Evolutionary conservation across 148 eudicot genomes (phyloP), one percentile per base, ranked within the genome.

Genomic region (Agrostemma githago): DNA sequence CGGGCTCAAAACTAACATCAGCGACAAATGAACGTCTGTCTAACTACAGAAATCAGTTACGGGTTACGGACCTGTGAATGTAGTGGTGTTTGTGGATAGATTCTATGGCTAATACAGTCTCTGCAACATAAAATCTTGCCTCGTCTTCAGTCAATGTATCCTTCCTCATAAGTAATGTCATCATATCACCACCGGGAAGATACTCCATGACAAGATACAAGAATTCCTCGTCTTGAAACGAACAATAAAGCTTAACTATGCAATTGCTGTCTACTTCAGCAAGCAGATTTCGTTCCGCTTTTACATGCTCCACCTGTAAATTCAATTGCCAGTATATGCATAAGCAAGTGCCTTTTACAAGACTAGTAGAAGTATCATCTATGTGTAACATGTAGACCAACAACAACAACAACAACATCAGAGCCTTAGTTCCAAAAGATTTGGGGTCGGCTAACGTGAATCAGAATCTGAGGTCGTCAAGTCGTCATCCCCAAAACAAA

Each of bases 211-310:
- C 86, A 65, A 93, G 95, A 83, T 93, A 93, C 43, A 93, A 76
- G 77, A 78, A 91, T 72, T 93, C 98, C 4, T 88, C 92, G 85
- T 93, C 98, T 86, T 93, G 98, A 80, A 93, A 93, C 72, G 98
- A 93, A 82, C 86, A 93, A 82, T 91, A 93, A 20, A 93, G 87
- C 85, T 89, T 93, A 62, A 93, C 98, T 61, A 93, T 93, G 80
- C 98, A 93, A 76, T 87, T 91, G 84, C 97, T 93, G 81, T 93
- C 98, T 82, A 93, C 98, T 90, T 91, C 96, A 34, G 98, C 98
- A 77, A 93, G 94, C 82, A 93, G 83, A 84, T 93, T 90, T 84
- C 98, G 88, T 83, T 93, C 98, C 75, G 98, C 98, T 83, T 88
- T 91, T 77, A 91, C 96, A 81, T 93, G 98, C 75, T 93, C 98